Conservation (phyloP, 768 basidiomycete species). For the Macrocybe gigantea region DNA sequence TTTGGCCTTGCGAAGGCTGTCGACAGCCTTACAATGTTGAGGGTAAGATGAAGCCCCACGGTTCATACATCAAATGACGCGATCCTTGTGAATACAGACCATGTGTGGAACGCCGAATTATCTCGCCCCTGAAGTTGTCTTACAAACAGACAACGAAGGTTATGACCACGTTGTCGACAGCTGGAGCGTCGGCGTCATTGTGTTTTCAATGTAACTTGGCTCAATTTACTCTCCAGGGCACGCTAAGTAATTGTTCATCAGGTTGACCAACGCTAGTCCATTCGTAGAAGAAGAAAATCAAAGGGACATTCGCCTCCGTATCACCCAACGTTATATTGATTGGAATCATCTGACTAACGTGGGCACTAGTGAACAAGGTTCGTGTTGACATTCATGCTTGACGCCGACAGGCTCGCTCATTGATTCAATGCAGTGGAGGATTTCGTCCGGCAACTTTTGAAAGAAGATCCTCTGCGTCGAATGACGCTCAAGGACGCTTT, state of each 20-base stretch:
- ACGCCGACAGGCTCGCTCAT: not conserved
- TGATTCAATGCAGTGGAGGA: constrained; percentile 38
- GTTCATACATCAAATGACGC: not conserved
- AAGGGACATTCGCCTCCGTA: constrained; percentile 55
- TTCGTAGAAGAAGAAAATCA: constrained; percentile 74
- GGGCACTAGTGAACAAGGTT: constrained; percentile 43
- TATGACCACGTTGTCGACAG: constrained; percentile 91
- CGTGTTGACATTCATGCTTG: constrained; percentile 11
- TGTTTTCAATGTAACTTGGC: constrained; percentile 73
- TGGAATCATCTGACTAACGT: constrained; percentile 42
- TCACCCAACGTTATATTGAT: constrained; percentile 54
- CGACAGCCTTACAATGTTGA: constrained; percentile 69
- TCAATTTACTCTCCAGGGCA: not conserved
- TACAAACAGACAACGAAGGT: constrained; percentile 55
- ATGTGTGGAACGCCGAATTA: constrained; percentile 97
- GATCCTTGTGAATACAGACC: constrained; percentile 39
- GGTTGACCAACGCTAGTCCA: constrained; percentile 73
- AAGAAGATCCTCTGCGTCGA: constrained; percentile 55
- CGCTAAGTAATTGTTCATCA: constrained; percentile 19
- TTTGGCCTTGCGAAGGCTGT: constrained; percentile 96
- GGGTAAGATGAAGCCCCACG: constrained; percentile 34
- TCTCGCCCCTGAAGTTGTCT: constrained; percentile 89
- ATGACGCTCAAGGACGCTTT: constrained; percentile 69
- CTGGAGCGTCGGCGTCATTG: constrained; percentile 94
- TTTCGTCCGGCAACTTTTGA: constrained; percentile 66